Base-by-base conservation (phyloP, 1,284 basidiomycete genomes). In the Naganishia albida region DNA sequence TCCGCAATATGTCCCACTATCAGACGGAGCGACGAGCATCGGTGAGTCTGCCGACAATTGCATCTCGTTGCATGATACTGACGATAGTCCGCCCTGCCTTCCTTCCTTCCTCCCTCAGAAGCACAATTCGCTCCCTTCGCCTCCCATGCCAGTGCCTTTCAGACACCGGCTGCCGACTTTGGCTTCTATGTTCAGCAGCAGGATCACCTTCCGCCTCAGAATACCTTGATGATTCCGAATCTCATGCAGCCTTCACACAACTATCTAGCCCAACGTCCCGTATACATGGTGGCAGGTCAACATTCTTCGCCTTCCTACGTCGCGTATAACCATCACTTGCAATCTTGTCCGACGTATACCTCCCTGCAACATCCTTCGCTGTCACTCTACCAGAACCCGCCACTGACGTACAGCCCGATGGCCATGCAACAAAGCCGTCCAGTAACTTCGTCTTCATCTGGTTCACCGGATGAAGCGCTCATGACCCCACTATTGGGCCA, bases 401-500 rank as follows among this genome's bases (percentile, higher is more conserved):
- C 10, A 13, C 23, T 18, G 10, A 3, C 20, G 20, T 60, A 34
- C 40, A 43, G 7, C 12, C 42, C 40, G 4, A 12, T 39, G 34
- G 39, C 62, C 15, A n/a, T 49, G 48, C 62, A 46, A 39, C 4
- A 39, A 20, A 28, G 43, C 6, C 62, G 52, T 10, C 62, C 62
- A 6, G 62, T 40, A 4, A 48, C 50, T 6, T 28, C 62, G 15
- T 63, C 50, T 18, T 53, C 62, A 8, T 53, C 62, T 28, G 62
- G 40, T 7, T 63, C 62, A 20, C 52, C 62, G 2, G 42, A 55
- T 25, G 50, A 53, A 26, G 20, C 42, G 10, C n/a, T 63, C 39
- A 53, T 63, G 62, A 63, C 57, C 8, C 57, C 57, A 3, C 48
- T 40, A 7, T 16, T 60, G 30, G 18, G 40, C n/a, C 30, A 50